phyloP scores from a whole-genome alignment of 768 basidiomycete species.

The Lactarius trivialis region DNA sequence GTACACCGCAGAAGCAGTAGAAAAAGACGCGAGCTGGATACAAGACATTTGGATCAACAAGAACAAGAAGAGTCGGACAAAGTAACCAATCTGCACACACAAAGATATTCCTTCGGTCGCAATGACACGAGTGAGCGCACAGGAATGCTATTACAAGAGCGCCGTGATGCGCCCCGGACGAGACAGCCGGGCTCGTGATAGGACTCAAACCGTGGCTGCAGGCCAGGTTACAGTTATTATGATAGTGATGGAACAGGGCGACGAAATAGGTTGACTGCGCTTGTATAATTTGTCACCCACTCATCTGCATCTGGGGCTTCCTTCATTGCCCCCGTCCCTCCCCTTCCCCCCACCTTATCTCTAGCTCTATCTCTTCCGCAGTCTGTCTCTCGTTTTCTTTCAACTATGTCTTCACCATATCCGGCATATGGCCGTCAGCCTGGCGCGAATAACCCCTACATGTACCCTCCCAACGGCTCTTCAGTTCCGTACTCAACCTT shows the following conservation, averaged over 20 bases:
- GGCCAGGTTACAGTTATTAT: background rate
- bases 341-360: background rate
- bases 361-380: background rate
- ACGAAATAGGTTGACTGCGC: background rate
- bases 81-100: background rate
- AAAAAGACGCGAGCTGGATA: background rate
- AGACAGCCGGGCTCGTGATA: background rate
- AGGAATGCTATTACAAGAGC: background rate
- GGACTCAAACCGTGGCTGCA: no score
- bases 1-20: background rate
- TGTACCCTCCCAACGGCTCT: constrained; percentile 18
- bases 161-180: background rate
- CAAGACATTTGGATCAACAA: background rate
- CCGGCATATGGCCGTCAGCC: constrained; percentile 18
- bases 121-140: background rate
- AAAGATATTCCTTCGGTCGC: background rate
- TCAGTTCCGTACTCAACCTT: background rate
- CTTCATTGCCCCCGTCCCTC: background rate
- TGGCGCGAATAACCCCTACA: constrained; percentile 1
- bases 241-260: background rate
- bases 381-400: background rate
- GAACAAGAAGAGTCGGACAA: background rate
- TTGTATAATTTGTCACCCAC: background rate
- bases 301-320: background rate
- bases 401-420: constrained; percentile 21